Conservation (phyloP, 345 rosid species). For the Sonneratia caseolaris region DNA sequence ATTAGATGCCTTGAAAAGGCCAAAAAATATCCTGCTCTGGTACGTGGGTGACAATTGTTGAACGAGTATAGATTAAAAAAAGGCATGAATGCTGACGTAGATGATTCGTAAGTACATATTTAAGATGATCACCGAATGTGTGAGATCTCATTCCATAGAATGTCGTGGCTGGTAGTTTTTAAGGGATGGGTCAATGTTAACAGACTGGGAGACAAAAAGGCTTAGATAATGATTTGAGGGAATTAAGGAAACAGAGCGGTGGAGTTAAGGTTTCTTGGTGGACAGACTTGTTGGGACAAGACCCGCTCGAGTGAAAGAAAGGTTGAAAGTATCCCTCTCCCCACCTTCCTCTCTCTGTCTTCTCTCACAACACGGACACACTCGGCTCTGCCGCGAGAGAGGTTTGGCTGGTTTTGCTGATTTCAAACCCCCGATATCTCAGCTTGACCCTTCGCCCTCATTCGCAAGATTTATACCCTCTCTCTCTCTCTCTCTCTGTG, state of each 20-base stretch:
- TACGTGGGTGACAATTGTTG: no score
- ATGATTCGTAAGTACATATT: no score
- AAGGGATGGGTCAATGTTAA: neutral
- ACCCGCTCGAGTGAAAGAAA: neutral
- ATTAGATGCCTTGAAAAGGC: no score
- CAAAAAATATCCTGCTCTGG: no score
- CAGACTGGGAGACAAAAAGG: neutral
- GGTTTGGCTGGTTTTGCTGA: conserved; percentile 40
- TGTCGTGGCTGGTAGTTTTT: neutral
- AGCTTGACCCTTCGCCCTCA: conserved; percentile 29
- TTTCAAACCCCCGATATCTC: conserved; percentile 38
- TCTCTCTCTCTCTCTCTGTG: conserved; percentile 7
- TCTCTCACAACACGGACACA: neutral
- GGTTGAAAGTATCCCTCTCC: neutral
- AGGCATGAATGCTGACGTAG: no score
- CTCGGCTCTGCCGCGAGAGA: conserved; percentile 1
- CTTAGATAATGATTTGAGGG: neutral
- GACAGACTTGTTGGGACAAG: neutral
- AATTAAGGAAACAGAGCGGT: neutral
- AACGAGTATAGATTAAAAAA: no score
- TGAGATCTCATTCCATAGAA: no score
- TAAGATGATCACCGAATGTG: no score
- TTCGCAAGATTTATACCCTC: conserved; percentile 16
- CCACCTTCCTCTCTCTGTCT: neutral
- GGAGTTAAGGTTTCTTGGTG: neutral